Percentiles rank a stretch among this genome's conserved stretches.
These are phyloP conservation scores for Alternaria hordeiaustralica DNA, from an alignment of 2,329 filamentous ascomycete genomes.

Conservation along the genomic window DNA sequence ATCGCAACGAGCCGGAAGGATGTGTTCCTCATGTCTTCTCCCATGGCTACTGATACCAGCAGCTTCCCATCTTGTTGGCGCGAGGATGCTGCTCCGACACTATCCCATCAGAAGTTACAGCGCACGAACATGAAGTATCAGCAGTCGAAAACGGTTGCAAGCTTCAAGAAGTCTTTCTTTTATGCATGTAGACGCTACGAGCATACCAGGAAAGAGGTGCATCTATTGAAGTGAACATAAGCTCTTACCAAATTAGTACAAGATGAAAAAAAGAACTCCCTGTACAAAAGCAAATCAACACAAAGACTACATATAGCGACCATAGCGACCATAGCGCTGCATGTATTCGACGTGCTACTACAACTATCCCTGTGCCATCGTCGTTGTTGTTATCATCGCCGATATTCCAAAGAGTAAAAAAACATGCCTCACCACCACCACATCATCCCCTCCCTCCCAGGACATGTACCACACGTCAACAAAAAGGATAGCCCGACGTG, in stretches of 20 bases:
- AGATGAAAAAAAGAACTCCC: neutral
- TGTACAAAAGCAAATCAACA: neutral
- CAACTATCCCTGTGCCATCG: neutral
- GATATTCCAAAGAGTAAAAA: neutral
- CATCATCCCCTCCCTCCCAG: neutral
- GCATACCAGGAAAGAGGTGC: too few species aligned
- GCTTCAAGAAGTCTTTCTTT: neutral
- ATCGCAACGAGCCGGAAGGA: neutral
- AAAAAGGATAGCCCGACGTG: neutral
- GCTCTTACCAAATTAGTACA: neutral
- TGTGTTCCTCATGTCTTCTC: too few species aligned
- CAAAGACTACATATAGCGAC: neutral
- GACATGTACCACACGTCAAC: neutral
- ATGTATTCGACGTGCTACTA: too few species aligned
- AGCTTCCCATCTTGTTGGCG: neutral
- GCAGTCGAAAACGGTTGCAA: fast-evolving
- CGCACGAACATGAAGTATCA: neutral
- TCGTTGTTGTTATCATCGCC: neutral
- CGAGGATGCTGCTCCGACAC: neutral
- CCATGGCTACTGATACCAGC: too few species aligned
- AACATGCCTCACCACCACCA: neutral
- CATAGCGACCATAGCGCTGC: neutral
- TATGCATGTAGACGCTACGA: too few species aligned
- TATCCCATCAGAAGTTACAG: too few species aligned
- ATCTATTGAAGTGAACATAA: neutral